Evolutionary conservation across 805 yeast genomes (phyloP).

Genomic region (Clavispora santaluciae): DNA sequence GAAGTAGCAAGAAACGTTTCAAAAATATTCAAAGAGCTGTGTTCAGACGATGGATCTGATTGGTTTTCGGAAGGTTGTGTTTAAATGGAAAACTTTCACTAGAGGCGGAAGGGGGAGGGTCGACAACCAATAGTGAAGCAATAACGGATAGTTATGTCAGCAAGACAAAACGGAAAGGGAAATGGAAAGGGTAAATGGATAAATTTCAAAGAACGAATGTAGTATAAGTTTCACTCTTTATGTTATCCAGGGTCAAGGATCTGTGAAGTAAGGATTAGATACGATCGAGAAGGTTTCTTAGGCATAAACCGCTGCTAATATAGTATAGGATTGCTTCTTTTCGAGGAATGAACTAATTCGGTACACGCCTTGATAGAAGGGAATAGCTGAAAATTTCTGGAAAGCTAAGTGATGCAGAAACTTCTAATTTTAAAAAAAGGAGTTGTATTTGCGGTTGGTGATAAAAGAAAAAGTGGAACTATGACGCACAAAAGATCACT

Average conservation of each 20-base stretch:
- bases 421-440: background rate
- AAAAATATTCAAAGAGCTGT: slow-evolving; percentile 6
- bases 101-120: slow-evolving; percentile 34
- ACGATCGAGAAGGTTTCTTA: slow-evolving; percentile 42
- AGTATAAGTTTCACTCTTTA: slow-evolving; percentile 3
- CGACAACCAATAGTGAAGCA: slow-evolving; percentile 29
- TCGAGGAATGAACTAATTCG: background rate
- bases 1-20: slow-evolving; percentile 48
- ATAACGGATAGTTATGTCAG: slow-evolving; percentile 9
- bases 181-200: background rate
- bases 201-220: background rate
- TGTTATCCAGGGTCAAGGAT: slow-evolving; percentile 44
- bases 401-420: background rate
- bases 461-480: background rate
- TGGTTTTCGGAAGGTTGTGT: no score
- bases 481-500: background rate
- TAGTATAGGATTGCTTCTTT: slow-evolving; percentile 3
- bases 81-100: slow-evolving; percentile 9
- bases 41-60: background rate
- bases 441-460: background rate
- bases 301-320: slow-evolving; percentile 32
- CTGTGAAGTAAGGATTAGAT: slow-evolving; percentile 21
- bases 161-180: slow-evolving; percentile 11
- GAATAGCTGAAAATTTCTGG: background rate
- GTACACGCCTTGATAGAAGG: background rate